These are phyloP conservation scores for Apiospora phragmitis DNA, from an alignment of 2,329 filamentous ascomycete species.

Conservation along the genomic window DNA sequence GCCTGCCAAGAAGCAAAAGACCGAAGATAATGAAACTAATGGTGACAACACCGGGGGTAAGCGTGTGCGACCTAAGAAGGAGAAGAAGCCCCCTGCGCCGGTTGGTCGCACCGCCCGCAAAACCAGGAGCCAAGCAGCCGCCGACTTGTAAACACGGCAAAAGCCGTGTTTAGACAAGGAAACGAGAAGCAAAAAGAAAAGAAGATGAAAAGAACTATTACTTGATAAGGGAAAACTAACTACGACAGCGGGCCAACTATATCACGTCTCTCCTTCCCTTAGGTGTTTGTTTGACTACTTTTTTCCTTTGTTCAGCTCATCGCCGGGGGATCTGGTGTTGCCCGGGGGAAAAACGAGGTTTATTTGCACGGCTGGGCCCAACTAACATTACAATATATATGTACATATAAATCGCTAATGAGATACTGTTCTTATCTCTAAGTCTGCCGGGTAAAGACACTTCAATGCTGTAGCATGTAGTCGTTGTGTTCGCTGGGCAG, in stretches of 20 bases:
- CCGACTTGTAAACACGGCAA: not conserved
- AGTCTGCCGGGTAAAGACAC: not conserved
- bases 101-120: constrained; percentile 38
- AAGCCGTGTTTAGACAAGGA: not conserved
- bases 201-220: not conserved
- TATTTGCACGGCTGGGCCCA: not conserved
- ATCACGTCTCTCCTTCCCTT: not conserved
- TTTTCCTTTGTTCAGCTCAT: not conserved
- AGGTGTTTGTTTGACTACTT: not conserved
- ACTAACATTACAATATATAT: not conserved
- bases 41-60: constrained; percentile 30
- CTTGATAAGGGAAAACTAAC: not conserved
- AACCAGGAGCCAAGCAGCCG: constrained; percentile 38
- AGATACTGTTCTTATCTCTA: not conserved
- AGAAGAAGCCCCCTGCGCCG: constrained; percentile 30
- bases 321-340: not conserved
- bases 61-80: constrained; percentile 36
- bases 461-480: no score
- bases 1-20: constrained; percentile 11
- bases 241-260: not conserved
- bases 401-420: not conserved
- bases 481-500: no score
- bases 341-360: not conserved
- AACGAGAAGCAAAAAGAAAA: not conserved
- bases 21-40: constrained; percentile 28